These are phyloP conservation scores for Saccharomycopsis guyanensis DNA, from an alignment of 805 yeast genomes.

Conservation along the genomic window DNA sequence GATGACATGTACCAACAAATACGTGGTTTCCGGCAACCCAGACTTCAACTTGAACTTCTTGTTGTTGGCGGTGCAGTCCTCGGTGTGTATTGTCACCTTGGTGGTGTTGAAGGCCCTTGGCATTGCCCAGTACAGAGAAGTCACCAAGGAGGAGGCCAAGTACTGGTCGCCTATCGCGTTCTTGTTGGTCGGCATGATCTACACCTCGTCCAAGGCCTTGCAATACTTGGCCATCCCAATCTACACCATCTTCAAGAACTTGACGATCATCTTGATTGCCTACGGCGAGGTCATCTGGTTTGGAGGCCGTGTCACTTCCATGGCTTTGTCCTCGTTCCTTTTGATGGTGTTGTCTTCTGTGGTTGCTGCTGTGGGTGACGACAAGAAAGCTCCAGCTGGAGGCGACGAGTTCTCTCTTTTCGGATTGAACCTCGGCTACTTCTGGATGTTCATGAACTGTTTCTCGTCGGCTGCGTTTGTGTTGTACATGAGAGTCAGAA, in stretches of 20 bases:
- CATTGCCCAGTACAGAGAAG: slow-evolving; percentile 77
- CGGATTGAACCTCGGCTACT: slow-evolving; percentile 65
- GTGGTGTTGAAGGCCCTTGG: slow-evolving; percentile 65
- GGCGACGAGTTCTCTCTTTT: slow-evolving; percentile 25
- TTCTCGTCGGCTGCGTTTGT: slow-evolving; percentile 91
- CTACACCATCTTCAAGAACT: slow-evolving; percentile 95
- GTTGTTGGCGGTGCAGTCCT: slow-evolving; percentile 79
- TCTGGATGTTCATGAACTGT: slow-evolving; percentile 97
- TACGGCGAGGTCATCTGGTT: slow-evolving; percentile 98
- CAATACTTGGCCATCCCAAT: slow-evolving; percentile 90
- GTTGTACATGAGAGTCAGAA: slow-evolving; percentile 93
- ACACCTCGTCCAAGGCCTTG: slow-evolving; percentile 92
- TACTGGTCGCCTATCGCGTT: slow-evolving; percentile 95
- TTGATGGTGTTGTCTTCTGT: slow-evolving; percentile 95
- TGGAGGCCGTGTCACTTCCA: slow-evolving; percentile 82
- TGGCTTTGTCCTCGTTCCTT: slow-evolving; percentile 83
- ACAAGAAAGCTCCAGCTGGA: slow-evolving; percentile 27
- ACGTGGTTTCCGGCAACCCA: slow-evolving; percentile 68
- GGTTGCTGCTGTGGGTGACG: slow-evolving; percentile 88
- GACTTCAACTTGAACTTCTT: slow-evolving; percentile 81
- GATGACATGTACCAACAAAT: slow-evolving; percentile 97
- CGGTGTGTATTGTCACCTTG: slow-evolving; percentile 73
- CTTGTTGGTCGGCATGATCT: slow-evolving; percentile 85
- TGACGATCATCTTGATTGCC: slow-evolving; percentile 93
- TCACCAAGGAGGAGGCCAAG: slow-evolving; percentile 81